Percentiles rank a stretch among this genome's conserved stretches.
Conservation (phyloP, 176 grass and related monocot genomes). For the Oryza rufipogon region DNA sequence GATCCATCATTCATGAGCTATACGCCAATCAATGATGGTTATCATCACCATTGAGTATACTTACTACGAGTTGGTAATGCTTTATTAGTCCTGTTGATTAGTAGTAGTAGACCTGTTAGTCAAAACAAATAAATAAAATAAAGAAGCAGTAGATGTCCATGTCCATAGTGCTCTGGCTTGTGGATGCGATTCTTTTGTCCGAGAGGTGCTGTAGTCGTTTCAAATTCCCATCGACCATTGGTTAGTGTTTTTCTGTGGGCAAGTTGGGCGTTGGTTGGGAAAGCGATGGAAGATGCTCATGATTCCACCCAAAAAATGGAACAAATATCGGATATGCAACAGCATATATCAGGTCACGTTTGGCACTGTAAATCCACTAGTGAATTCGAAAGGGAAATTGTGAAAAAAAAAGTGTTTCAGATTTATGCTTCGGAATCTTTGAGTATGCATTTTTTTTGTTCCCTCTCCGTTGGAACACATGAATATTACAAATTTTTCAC, state of each 20-base stretch:
- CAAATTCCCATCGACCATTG: neutral
- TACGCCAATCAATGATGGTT: neutral
- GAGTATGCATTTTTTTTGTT: neutral
- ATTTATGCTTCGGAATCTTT: neutral
- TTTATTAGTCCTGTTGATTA: neutral
- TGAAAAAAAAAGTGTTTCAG: neutral
- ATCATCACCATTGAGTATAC: neutral
- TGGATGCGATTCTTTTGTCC: neutral
- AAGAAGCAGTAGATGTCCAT: neutral
- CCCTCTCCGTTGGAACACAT: no score
- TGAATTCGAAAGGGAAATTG: neutral
- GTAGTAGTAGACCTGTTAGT: neutral
- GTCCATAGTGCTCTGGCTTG: neutral
- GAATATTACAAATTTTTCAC: no score
- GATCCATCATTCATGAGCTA: neutral
- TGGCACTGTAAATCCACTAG: neutral
- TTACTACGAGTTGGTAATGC: neutral
- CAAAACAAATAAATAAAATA: neutral
- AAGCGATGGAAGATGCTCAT: conserved; percentile 27
- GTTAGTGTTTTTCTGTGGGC: neutral
- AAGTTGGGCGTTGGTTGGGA: neutral
- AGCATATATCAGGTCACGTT: neutral
- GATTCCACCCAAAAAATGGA: neutral
- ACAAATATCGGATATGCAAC: conserved; percentile 1
- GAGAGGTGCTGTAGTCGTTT: neutral